Conservation (phyloP, 73 alveolate species). For the Paramecium tetraurelia region DNA sequence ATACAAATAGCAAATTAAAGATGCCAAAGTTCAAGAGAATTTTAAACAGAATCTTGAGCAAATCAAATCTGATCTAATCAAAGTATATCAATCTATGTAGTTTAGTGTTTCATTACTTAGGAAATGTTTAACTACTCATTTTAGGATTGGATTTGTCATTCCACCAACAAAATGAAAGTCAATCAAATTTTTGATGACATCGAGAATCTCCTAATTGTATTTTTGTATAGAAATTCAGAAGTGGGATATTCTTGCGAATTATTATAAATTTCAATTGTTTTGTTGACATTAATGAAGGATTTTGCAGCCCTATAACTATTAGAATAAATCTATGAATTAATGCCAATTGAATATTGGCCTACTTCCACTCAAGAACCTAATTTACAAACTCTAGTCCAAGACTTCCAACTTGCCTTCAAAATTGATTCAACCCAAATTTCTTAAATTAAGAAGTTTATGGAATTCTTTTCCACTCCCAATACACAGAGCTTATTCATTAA, state of each 20-base stretch:
- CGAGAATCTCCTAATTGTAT: neutral
- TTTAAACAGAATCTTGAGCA: neutral
- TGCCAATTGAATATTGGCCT: constrained; percentile 13
- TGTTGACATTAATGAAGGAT: neutral
- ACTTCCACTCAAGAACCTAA: neutral
- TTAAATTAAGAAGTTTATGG: neutral
- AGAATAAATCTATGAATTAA: neutral
- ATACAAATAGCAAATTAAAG: neutral
- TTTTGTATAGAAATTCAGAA: neutral
- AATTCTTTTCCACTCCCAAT: neutral
- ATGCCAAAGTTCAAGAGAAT: neutral
- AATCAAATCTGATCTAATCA: constrained; percentile 2
- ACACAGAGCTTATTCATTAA: neutral
- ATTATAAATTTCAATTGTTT: neutral
- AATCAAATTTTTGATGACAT: neutral
- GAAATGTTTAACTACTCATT: constrained; percentile 14
- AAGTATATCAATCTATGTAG: neutral
- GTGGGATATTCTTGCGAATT: neutral
- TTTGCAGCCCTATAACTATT: neutral
- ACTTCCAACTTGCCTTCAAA: neutral
- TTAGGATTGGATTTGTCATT: constrained; percentile 7
- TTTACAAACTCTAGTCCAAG: neutral
- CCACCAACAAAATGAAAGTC: neutral
- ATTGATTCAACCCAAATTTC: neutral
- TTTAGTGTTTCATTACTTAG: neutral